phyloP scores from a whole-genome alignment of 2,329 filamentous ascomycete genomes.

The Fusarium tupiense region DNA sequence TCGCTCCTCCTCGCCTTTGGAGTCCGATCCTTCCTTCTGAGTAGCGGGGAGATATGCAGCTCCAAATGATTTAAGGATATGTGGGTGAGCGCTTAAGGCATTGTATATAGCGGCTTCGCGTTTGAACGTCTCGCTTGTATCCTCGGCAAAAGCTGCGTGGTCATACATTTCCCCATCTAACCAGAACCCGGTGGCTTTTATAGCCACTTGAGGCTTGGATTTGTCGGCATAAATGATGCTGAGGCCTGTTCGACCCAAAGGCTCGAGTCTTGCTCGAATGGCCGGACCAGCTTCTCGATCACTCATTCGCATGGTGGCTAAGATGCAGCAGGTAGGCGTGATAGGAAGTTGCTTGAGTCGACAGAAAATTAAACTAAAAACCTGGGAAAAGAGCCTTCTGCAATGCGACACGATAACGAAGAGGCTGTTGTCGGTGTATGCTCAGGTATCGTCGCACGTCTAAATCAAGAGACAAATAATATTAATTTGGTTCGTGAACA shows the following conservation, averaged over 20 bases:
- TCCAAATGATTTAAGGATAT: background rate
- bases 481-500: too few relatives aligned
- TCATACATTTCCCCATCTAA: background rate
- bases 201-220: background rate
- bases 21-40: background rate
- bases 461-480: too few relatives aligned
- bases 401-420: too few relatives aligned
- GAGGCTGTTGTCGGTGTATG: too few relatives aligned
- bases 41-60: background rate
- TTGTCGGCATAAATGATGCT: background rate
- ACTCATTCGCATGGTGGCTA: background rate
- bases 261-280: background rate
- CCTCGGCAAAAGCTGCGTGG: background rate
- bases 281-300: background rate
- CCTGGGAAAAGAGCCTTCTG: too few relatives aligned
- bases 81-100: rapidly evolving
- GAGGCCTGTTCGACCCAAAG: background rate
- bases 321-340: too few relatives aligned
- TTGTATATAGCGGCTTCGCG: background rate
- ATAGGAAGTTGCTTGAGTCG: too few relatives aligned
- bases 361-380: too few relatives aligned
- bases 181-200: background rate
- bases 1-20: rapidly evolving
- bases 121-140: background rate
- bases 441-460: too few relatives aligned